phyloP scores from a whole-genome alignment of 2,329 filamentous ascomycete genomes.

The Monilinia polystroma region DNA sequence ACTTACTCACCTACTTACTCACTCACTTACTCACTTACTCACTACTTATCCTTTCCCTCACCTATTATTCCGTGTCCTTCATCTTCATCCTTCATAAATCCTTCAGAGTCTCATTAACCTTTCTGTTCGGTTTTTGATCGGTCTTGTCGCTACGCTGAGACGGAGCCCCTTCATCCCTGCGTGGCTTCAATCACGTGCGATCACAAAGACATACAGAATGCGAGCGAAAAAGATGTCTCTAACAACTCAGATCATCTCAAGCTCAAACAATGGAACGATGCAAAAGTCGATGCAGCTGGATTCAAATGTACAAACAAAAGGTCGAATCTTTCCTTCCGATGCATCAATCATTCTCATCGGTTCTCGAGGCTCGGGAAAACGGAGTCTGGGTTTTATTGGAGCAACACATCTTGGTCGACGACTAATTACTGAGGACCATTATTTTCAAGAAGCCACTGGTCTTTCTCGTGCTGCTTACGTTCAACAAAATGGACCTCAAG shows the following conservation, averaged over 20 bases:
- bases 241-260: conserved; percentile 32
- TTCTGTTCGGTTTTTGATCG: too few relatives aligned
- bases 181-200: conserved; percentile 13
- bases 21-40: too few relatives aligned
- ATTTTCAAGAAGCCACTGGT: conserved; percentile 64
- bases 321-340: conserved; percentile 44
- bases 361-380: conserved; percentile 72
- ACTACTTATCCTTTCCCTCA: too few relatives aligned
- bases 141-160: too few relatives aligned
- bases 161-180: too few relatives aligned
- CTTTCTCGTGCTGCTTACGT: conserved; percentile 63
- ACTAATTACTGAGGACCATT: conserved; percentile 66
- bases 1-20: too few relatives aligned
- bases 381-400: conserved; percentile 72
- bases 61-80: too few relatives aligned
- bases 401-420: conserved; percentile 67
- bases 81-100: too few relatives aligned
- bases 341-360: conserved; percentile 73
- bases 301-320: conserved; percentile 28
- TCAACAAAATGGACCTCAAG: conserved; percentile 57
- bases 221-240: conserved; percentile 33
- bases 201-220: not conserved
- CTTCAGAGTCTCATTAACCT: too few relatives aligned
- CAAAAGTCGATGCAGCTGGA: conserved; percentile 30
- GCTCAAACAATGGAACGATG: conserved; percentile 25